Base-by-base conservation (phyloP, 2,329 filamentous ascomycete genomes). In the Trichoderma sp. region DNA sequence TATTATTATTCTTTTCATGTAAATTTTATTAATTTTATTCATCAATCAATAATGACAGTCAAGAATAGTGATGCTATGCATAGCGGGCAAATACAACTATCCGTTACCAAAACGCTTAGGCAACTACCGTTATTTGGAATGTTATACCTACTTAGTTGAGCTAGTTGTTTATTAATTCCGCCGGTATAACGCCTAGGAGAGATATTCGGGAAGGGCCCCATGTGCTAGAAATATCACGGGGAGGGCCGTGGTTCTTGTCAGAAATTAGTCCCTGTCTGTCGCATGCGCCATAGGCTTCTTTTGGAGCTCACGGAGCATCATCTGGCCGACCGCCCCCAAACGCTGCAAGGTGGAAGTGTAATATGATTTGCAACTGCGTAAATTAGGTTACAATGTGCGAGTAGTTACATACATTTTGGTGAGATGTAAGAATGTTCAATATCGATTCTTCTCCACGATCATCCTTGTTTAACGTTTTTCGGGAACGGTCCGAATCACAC, bases 401-500 rank as follows among this genome's bases (percentile, higher is more conserved):
- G 27, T 45, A 45, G 0, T 45, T 9, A 45, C 41, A 45, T 45
- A 45, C 16, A n/a, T 9, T 41, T 21, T 21, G 67, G 67, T 71
- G 16, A 71, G 33, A 12, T 62, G 56, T 62, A 16, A 24, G n/a
- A 33, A 21, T 16, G 18, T 35, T 24, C 18, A 62, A 24, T 45
- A 56, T 56, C 50, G 50, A 56, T 14, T 56, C 50, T 56, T 11
- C 24, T 71, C 18, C 31, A 31, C 59, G 67, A 21, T 41, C 35
- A 38, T 35, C 33, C 67, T 6, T 45, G 35, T 45, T 62, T 41
- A 45, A 14, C 66, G 18, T 31, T 31, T 31, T 33, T 63, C 56
- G 67, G 67, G 53, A 71, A 41, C 56, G 56, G 67, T 29, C 67
- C 67, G 67, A 71, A 62, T 38, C 67, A 41, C 16, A 71, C 33